Base-by-base conservation (phyloP, 441 rosid genomes). In the Erysimum pusillum region DNA sequence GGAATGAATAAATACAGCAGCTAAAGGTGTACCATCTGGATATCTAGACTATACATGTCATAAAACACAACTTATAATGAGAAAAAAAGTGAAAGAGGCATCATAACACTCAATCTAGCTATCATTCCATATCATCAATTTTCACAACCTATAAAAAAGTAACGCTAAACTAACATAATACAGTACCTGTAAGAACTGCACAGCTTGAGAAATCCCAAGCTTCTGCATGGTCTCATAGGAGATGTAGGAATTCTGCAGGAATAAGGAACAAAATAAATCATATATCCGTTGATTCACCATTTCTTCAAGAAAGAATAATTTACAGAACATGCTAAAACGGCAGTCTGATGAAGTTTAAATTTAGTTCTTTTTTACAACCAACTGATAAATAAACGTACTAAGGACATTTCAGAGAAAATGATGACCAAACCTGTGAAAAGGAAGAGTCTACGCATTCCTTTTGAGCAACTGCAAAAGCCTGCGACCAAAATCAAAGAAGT, bases 391-490 rank as follows among this genome's bases (percentile, higher is more conserved):
- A 14, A 53, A 68, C n/a, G 2, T 15, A 69, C 15, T 58, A 35
- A 15, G 46, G n/a, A 45, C 15, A 25, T 4, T 20, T 41, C 20
- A 64, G 53, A 18, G 45, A 25, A 63, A 61, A 31, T 45, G 64
- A 56, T 60, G 63, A 62, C 12, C 84, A 76, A 72, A 95, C 99
- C 99, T 93, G 99, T 22, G 97, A 95, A 76, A 91, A 93, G 80
- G 86, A 88, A 52, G 99, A 93, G 82, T 91, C 97, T 31, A 93
- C 85, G 41, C 99, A 91, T 81, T 95, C 98, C 86, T 84, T 91
- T 81, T 95, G 99, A 67, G 97, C 97, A 81, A 62, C 78, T 60
- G 98, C 90, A 77, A 95, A 95, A 67, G 86, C 96, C 99, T 95
- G 91, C 68, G n/a, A 68, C 71, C 15, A 68, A 62, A 53, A 73